Evolutionary conservation across 192 early-diverging fungal species (phyloP).

Genomic region (Lobulomyces angularis): DNA sequence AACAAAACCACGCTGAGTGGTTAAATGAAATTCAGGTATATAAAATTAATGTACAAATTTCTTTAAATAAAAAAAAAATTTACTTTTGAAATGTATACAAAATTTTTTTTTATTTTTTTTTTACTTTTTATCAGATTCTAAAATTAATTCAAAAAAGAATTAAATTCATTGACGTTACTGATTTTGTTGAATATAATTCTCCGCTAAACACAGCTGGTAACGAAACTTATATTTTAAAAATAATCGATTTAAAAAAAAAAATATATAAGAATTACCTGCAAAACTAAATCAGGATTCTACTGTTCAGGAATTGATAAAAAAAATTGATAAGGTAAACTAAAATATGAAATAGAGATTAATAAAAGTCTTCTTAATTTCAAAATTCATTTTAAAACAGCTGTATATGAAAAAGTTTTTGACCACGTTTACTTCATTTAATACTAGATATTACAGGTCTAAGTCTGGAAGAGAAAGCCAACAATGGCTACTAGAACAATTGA

Average conservation of each 20-base stretch:
- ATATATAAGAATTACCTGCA: no score
- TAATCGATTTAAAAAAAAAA: no score
- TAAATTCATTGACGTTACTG: constrained; percentile 83
- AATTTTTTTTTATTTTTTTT: no score
- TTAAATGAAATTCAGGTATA: constrained; percentile 4
- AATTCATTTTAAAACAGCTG: not conserved
- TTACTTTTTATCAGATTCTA: constrained; percentile 57
- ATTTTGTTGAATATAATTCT: constrained; percentile 42
- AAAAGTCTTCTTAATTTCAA: no score
- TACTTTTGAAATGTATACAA: no score
- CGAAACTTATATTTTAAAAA: no score
- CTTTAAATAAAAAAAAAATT: no score
- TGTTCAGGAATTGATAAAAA: constrained; percentile 3
- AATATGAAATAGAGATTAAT: constrained; percentile 8
- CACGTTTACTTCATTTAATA: constrained; percentile 72
- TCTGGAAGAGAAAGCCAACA: constrained; percentile 50
- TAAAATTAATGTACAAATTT: no score
- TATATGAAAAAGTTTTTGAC: constrained; percentile 58
- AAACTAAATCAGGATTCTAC: constrained; percentile 21
- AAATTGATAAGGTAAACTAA: constrained; percentile 10
- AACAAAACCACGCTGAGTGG: constrained; percentile 8
- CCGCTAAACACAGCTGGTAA: not conserved
- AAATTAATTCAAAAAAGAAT: constrained; percentile 51
- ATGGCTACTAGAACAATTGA: constrained; percentile 59
- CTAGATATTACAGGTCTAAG: constrained; percentile 76